Evolutionary conservation across 2,329 filamentous ascomycete species (phyloP).

Genomic region (Diaporthe batatas): DNA sequence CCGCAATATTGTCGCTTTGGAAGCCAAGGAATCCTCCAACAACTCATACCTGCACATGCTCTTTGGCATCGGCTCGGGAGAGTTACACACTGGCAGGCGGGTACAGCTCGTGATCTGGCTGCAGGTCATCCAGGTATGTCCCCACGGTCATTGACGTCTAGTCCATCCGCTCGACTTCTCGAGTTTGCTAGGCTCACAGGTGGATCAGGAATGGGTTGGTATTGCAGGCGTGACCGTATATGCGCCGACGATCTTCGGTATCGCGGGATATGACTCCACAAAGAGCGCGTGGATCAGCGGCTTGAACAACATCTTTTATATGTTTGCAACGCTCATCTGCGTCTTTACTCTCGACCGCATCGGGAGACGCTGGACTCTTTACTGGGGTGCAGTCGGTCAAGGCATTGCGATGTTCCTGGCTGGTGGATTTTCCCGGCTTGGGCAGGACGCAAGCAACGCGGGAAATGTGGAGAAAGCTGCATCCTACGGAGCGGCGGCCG

Average conservation of each 20-base stretch:
- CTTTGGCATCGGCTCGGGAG: conserved; percentile 73
- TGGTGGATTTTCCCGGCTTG: conserved; percentile 68
- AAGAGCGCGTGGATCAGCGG: conserved; percentile 76
- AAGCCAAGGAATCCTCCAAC: conserved; percentile 69
- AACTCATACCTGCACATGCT: conserved; percentile 76
- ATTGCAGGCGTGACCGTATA: conserved; percentile 78
- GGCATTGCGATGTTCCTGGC: conserved; percentile 77
- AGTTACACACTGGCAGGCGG: conserved; percentile 75
- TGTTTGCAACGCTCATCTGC: conserved; percentile 76
- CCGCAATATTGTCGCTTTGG: conserved; percentile 70
- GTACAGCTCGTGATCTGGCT: conserved; percentile 80
- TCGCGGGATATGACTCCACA: conserved; percentile 72
- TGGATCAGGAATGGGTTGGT: conserved; percentile 69
- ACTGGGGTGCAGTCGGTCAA: conserved; percentile 75
- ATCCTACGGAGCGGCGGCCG: conserved; percentile 73
- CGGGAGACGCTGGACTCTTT: conserved; percentile 76
- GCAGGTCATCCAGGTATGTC: conserved; percentile 70
- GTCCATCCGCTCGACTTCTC: background rate
- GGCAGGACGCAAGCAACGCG: conserved; percentile 56
- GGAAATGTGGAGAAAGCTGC: conserved; percentile 60
- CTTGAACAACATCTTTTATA: conserved; percentile 63
- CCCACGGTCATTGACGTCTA: no score
- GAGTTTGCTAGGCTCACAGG: background rate
- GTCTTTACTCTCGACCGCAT: conserved; percentile 79
- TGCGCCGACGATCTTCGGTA: conserved; percentile 71